Base-by-base conservation (phyloP, 1,139 yeast genomes). In the Geotrichum klebahnii region DNA sequence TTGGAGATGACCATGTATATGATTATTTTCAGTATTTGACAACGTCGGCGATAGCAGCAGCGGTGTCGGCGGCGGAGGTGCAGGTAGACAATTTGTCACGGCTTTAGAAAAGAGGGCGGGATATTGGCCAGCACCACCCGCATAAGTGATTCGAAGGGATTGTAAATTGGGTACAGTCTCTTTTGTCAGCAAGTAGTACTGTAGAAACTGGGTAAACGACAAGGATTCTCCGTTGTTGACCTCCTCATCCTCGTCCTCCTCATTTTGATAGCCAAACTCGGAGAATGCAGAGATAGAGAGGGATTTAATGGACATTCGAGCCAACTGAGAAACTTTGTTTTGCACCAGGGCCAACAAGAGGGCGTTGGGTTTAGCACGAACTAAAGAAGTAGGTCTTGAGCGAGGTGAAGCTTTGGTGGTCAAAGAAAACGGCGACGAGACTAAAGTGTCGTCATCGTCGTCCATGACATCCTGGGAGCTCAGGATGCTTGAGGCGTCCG, bases 151-250 rank as follows among this genome's bases (percentile, higher is more conserved):
- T 16, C 46, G 29, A 23, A 43, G 38, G 9, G 17, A 26, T 17
- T 43, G 38, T 31, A 43, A 43, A 43, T 43, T 43, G 39, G 46
- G 46, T 34, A 34, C 46, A 22, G 33, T 34, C n/a, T 43, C 28
- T 6, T 26, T 14, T 6, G 33, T 14, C 33, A 39, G 43, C 24
- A 24, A 17, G 43, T 24, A 17, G 8, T 19, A 9, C 17, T 26
- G 17, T 28, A 39, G 43, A 17, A 39, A 24, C 1, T 28, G 32
- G 5, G 16, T 22, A 39, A 39, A 24, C 16, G 43, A 16, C 20
- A 39, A 39, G 35, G n/a, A 12, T 5, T 12, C 14, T 12, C 6
- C 17, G 8, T 5, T 12, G 35, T 12, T 8, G 31, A 20, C 28
- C 14, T 16, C 12, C 31, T 28, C 31, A 12, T 28, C 12, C 12